Base-by-base conservation (phyloP, 164 flowering plant genomes). In the Tetracentron sinense region DNA sequence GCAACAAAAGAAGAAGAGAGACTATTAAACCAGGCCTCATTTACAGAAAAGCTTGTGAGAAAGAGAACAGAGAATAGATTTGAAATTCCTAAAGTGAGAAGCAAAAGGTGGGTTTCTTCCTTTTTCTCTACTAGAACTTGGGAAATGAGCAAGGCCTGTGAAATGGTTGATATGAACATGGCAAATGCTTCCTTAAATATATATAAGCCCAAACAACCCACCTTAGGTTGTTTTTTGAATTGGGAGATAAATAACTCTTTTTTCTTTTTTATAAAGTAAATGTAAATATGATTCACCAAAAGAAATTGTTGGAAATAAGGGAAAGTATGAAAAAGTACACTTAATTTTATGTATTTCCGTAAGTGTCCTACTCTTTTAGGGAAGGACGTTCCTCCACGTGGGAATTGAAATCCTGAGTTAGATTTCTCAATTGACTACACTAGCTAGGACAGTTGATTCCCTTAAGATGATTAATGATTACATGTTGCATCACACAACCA, bases 1-100 rank as follows among this genome's bases (percentile, higher is more conserved):
- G 54, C 26, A 38, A 67, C 44, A 78, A 35, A 60, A 76, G 52
- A 46, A 81, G 69, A 56, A 81, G 76, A 49, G 29, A 67, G 50
- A 56, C 23, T 17, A 73, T 21, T 15, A 51, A 38, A 55, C 42
- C 54, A 35, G 55, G 54, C 56, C 56, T 77, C 80, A 77, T 76
- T 65, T 49, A 33, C 6, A 38, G 44, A 10, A 8, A 4, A 38
- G 44, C 4, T 8, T 1, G 8, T 38, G 14, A 16, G 14, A 4
- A 3, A 10, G 14, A 38, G n/a, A n/a, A n/a, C n/a, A n/a, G n/a
- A n/a, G n/a, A n/a, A n/a, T n/a, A n/a, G n/a, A n/a, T n/a, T 38
- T 38, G 44, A 8, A 10, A 38, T 38, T 38, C 44, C 14, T 38
- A 38, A 38, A 38, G 44, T 8, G 44, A 38, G 44, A 38, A 38